These are phyloP conservation scores for Leccinum rimulosum DNA, from an alignment of 768 basidiomycete genomes.

Conservation along the genomic window DNA sequence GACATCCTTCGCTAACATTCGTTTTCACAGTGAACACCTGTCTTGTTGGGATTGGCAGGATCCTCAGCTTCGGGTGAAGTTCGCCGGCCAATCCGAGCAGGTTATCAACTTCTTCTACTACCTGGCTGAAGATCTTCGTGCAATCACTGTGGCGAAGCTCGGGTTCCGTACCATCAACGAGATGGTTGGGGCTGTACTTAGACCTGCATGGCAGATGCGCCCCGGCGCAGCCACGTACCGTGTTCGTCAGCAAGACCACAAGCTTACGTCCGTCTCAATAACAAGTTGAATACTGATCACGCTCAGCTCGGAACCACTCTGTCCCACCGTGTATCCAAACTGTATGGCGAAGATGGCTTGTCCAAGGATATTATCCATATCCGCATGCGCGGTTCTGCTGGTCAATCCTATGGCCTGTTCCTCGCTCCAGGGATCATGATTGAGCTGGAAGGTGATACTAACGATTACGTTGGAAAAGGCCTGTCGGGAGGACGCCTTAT, in stretches of 20 bases:
- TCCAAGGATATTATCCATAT: conserved; percentile 99
- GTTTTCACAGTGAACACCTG: conserved; percentile 78
- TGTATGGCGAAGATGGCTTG: conserved; percentile 96
- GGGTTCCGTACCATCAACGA: conserved; percentile 99
- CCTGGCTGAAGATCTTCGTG: conserved; percentile 91
- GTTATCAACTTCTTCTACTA: conserved; percentile 99
- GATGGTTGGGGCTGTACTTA: conserved; percentile 96
- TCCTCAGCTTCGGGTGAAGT: conserved; percentile 94
- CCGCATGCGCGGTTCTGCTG: conserved; percentile 91
- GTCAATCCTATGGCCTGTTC: conserved; percentile 99
- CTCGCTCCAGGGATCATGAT: conserved; percentile 98
- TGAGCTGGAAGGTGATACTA: conserved; percentile 96
- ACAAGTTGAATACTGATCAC: conserved; percentile 99
- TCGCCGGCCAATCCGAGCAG: conserved; percentile 97
- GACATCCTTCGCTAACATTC: conserved; percentile 7
- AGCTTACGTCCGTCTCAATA: conserved; percentile 96
- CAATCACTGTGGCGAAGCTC: conserved; percentile 96
- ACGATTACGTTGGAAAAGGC: conserved; percentile 99
- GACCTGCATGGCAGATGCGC: conserved; percentile 98
- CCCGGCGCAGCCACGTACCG: conserved; percentile 95
- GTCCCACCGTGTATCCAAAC: conserved; percentile 91
- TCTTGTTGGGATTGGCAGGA: conserved; percentile 98
- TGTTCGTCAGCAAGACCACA: conserved; percentile 94
- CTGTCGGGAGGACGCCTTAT: conserved; percentile 94
- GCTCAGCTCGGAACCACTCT: conserved; percentile 94